A percentile compares a stretch with the other conserved stretches of the same genome.
These are phyloP conservation scores for Teratosphaeria pseudoeucalypti DNA, from an alignment of 2,329 filamentous ascomycete species.

Conservation along the genomic window DNA sequence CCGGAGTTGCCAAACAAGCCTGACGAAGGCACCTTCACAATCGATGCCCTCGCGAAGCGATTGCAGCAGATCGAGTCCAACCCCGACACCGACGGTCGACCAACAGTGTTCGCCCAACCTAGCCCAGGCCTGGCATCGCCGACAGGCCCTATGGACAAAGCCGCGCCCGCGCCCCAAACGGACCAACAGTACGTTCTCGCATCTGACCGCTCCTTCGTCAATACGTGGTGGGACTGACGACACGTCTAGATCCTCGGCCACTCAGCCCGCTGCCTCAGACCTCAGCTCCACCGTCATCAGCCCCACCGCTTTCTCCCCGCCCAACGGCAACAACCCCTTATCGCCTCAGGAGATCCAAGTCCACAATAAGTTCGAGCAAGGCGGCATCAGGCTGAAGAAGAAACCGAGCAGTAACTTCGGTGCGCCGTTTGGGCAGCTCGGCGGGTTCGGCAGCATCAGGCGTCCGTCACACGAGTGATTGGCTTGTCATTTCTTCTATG, in stretches of 20 bases:
- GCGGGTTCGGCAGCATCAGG: slow-evolving; percentile 17
- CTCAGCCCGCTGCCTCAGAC: neutral
- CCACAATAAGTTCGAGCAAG: slow-evolving; percentile 20
- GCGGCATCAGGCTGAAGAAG: slow-evolving; percentile 27
- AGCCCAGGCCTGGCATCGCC: slow-evolving; percentile 21
- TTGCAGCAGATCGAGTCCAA: slow-evolving; percentile 24
- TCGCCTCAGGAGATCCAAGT: slow-evolving; percentile 16
- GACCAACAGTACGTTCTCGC: slow-evolving; percentile 1
- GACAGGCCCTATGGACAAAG: slow-evolving; percentile 1
- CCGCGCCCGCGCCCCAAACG: neutral
- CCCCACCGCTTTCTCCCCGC: slow-evolving; percentile 6
- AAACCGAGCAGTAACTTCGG: slow-evolving; percentile 28
- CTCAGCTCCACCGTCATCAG: slow-evolving; percentile 11
- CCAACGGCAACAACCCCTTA: slow-evolving; percentile 1
- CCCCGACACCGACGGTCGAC: slow-evolving; percentile 21
- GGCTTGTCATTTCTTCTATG: neutral
- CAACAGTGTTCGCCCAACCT: slow-evolving; percentile 19
- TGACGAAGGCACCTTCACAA: slow-evolving; percentile 25
- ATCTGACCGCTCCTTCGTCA: neutral
- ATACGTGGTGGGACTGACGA: slow-evolving; percentile 4
- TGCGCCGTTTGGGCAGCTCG: slow-evolving; percentile 25
- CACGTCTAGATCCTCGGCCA: neutral
- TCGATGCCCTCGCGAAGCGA: slow-evolving; percentile 22
- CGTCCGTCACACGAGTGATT: slow-evolving; percentile 5
- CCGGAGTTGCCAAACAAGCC: slow-evolving; percentile 25